A percentile compares a stretch with the other conserved stretches of the same genome.
These are phyloP conservation scores for Diaporthe batatas DNA, from an alignment of 2,329 filamentous ascomycete species.

Conservation along the genomic window DNA sequence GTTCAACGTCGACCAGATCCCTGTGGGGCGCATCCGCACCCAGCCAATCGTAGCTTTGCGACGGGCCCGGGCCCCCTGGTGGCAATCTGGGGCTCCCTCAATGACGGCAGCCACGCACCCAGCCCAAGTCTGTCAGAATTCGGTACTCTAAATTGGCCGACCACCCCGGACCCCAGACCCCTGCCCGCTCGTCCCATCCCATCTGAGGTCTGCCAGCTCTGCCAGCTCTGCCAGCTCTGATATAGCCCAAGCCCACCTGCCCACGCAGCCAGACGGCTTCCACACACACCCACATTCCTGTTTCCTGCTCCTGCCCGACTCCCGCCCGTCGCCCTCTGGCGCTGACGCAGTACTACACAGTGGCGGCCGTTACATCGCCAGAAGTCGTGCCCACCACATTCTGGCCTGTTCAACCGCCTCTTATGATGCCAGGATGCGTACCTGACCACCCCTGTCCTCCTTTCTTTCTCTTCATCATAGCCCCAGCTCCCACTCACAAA, in stretches of 20 bases:
- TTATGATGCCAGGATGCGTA: background rate
- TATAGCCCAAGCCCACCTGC: slow-evolving; percentile 23
- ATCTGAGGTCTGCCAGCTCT: background rate
- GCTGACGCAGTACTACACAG: background rate
- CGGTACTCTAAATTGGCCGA: slow-evolving; percentile 28
- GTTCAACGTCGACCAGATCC: background rate
- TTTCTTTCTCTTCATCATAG: background rate
- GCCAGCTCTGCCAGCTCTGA: background rate
- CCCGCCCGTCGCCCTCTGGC: background rate
- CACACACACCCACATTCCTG: background rate
- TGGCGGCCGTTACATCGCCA: slow-evolving; percentile 28
- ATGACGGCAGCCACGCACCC: slow-evolving; percentile 19
- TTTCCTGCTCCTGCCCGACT: slow-evolving; percentile 32
- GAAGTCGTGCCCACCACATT: background rate
- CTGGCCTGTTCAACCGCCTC: background rate
- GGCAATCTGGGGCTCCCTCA: slow-evolving; percentile 16
- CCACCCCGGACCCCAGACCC: background rate
- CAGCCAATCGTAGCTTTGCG: slow-evolving; percentile 1
- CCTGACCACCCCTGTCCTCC: background rate
- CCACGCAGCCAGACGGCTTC: too few relatives aligned
- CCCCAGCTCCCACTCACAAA: background rate
- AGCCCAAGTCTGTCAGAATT: slow-evolving; percentile 24
- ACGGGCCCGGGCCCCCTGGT: background rate
- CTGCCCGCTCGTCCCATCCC: background rate
- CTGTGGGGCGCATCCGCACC: background rate